phyloP scores from a whole-genome alignment of 1,284 basidiomycete genomes.

The Pterulicium gracile region DNA sequence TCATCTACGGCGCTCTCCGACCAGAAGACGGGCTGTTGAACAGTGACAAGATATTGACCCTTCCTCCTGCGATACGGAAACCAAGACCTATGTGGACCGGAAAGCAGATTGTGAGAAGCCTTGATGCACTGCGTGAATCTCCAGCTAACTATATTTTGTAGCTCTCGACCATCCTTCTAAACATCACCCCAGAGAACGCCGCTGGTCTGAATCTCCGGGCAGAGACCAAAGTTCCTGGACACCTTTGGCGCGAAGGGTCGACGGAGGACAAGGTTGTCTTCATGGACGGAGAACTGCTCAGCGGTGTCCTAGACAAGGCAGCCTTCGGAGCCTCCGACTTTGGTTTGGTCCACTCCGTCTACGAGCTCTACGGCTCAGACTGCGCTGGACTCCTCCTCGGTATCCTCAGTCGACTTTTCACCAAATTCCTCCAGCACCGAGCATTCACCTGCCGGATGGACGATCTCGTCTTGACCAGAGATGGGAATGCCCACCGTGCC shows the following conservation, averaged over 20 bases:
- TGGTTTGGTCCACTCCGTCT: conserved; percentile 96
- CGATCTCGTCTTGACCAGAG: conserved; percentile 82
- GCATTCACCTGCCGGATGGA: conserved; percentile 99
- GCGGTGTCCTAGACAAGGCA: conserved; percentile 93
- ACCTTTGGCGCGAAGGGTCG: conserved; percentile 74
- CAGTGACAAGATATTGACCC: conserved; percentile 63
- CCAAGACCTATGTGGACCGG: conserved; percentile 93
- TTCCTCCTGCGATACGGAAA: conserved; percentile 90
- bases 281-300: conserved; percentile 87
- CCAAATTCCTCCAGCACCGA: conserved; percentile 93
- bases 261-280: conserved; percentile 86
- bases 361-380: conserved; percentile 93
- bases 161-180: conserved; percentile 89
- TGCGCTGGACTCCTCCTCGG: conserved; percentile 88
- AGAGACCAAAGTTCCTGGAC: conserved; percentile 80
- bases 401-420: conserved; percentile 89
- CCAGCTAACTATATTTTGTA: conserved; percentile 19
- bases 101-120: conserved; percentile 79
- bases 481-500: conserved; percentile 67
- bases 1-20: conserved; percentile 90
- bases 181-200: conserved; percentile 79
- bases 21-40: conserved; percentile 76
- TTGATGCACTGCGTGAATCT: conserved; percentile 5
- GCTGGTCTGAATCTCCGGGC: conserved; percentile 82
- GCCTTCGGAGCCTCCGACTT: conserved; percentile 96